Base-by-base conservation (phyloP, 1,284 basidiomycete genomes). In the Ustilago loliicola region DNA sequence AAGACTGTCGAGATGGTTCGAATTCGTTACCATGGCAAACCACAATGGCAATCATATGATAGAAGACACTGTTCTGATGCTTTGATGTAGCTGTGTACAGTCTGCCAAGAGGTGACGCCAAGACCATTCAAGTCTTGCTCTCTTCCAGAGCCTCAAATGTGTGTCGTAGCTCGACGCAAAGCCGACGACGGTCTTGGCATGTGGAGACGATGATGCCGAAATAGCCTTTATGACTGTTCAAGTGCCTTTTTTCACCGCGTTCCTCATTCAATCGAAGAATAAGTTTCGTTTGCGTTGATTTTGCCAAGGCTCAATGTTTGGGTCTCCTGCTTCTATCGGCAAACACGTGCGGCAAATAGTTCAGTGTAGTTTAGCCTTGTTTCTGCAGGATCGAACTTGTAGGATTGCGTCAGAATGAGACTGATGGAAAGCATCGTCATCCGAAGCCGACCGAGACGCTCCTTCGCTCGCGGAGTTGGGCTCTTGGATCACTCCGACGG, bases 71-170 rank as follows among this genome's bases (percentile, higher is more conserved):
- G 53, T 21, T 29, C 29, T 19, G 6, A 10, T 34, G 56, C 50
- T 42, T 17, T 56, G 47, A 36, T 23, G 34, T 29, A 30, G 23
- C 10, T n/a, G 19, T 36, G 56, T 45, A 48, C 52, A 55, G n/a
- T 27, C 32, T 53, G 68, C 68, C 61, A 72, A 67, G 68, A 61
- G 21, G 42, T 3, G 25, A 25, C n/a, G 59, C 45, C 64, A 66
- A 66, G 64, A 59, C 38, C 42, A 15, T 29, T 45, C 23, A 25
- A 59, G 25, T 73, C 71, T 73, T 73, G 71, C 71, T 73, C 71
- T 73, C 66, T 34, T 58, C 50, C 21, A 7, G 17, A 48, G 71
- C 71, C 59, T 27, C 5, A 15, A 10, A 0, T 13, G 23, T 15
- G 25, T 7, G 13, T 17, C 4, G 19, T 3, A 21, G 42, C 7